Evolutionary conservation across 208 protist genomes (phyloP).

Genomic region (Giardia muris): DNA sequence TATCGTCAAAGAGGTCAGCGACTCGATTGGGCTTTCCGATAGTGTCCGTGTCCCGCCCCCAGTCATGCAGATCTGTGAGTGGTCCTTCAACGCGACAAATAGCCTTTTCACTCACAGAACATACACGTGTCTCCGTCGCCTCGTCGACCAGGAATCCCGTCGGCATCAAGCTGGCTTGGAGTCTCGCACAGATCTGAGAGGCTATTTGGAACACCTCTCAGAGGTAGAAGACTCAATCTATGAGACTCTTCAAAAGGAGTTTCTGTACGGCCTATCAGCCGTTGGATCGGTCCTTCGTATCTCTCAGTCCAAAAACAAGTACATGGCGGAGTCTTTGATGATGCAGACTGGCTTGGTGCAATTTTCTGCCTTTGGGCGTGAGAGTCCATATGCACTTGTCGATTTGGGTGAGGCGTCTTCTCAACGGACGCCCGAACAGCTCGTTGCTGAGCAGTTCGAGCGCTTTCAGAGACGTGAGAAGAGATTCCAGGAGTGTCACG

Average conservation of each 20-base stretch:
- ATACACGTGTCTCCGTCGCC: neutral
- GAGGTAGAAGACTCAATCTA: no score
- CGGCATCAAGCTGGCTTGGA: no score
- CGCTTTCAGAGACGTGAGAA: neutral
- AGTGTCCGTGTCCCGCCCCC: no score
- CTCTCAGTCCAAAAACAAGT: neutral
- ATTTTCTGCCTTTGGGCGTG: neutral
- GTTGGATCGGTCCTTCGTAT: neutral
- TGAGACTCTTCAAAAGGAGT: no score
- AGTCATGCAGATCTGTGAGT: neutral
- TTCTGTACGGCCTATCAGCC: neutral
- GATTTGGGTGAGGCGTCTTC: neutral
- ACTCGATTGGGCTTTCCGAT: no score
- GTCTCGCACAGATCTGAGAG: no score
- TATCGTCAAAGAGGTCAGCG: neutral
- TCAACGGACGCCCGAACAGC: neutral
- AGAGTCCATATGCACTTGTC: neutral
- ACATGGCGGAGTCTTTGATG: neutral
- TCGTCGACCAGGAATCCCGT: neutral
- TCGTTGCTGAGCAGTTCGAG: neutral
- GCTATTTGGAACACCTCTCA: no score
- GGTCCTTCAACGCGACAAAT: neutral
- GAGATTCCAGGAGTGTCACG: neutral
- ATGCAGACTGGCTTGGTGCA: neutral
- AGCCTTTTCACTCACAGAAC: neutral